Percentiles rank a stretch among this genome's conserved stretches.
Conservation (phyloP, 2,329 filamentous ascomycete species). For the Xylaria sp. region DNA sequence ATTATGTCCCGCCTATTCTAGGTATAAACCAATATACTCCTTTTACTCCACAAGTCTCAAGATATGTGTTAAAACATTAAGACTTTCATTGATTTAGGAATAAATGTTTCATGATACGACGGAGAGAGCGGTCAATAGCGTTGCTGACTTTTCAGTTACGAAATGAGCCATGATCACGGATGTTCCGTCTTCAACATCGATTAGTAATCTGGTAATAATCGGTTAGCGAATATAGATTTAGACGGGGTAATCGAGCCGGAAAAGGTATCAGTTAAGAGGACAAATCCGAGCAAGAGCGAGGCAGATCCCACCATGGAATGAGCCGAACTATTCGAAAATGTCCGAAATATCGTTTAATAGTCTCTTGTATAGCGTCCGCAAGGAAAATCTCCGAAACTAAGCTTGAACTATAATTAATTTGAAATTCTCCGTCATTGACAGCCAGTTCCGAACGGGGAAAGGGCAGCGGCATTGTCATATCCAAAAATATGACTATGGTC, state of each 20-base stretch:
- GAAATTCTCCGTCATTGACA: slow-evolving; percentile 19
- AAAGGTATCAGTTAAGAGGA: neutral
- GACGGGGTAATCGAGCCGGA: neutral
- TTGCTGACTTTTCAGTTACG: neutral
- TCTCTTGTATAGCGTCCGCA: slow-evolving; percentile 2
- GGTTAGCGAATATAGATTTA: neutral
- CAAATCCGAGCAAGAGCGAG: neutral
- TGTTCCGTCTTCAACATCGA: neutral
- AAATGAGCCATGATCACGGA: neutral
- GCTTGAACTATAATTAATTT: slow-evolving; percentile 13
- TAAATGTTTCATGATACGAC: neutral
- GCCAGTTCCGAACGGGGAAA: neutral
- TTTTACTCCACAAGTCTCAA: neutral
- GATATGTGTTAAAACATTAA: neutral
- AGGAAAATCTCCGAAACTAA: slow-evolving; percentile 5
- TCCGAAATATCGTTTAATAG: slow-evolving; percentile 2
- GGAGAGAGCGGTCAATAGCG: neutral
- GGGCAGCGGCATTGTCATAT: slow-evolving; percentile 11
- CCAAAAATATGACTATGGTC: slow-evolving; percentile 26
- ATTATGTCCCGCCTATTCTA: neutral
- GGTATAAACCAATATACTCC: neutral
- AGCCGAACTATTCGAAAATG: slow-evolving; percentile 4
- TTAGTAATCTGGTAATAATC: neutral
- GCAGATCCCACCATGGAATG: slow-evolving; percentile 11
- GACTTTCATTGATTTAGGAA: neutral